Evolutionary conservation across 2,329 filamentous ascomycete genomes (phyloP).

Genomic region (Cadophora luteo-olivacea): DNA sequence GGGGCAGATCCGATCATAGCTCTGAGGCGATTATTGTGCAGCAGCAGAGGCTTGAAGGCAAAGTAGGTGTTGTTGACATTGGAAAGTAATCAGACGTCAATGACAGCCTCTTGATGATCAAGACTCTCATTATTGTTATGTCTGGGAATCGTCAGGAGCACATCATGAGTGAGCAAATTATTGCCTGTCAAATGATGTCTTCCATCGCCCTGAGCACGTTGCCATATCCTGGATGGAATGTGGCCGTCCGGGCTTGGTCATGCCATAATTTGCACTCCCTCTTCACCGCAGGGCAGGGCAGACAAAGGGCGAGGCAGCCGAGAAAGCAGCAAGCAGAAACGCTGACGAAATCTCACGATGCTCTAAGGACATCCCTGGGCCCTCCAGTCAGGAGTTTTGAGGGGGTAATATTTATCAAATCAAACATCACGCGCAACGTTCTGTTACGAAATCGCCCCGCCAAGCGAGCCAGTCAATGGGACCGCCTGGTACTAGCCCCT

Average conservation of each 20-base stretch:
- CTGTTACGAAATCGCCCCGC: slow-evolving; percentile 26
- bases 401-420: slow-evolving; percentile 32
- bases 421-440: slow-evolving; percentile 16
- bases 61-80: not conserved
- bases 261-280: slow-evolving; percentile 17
- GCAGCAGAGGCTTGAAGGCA: not conserved
- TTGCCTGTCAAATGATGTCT: slow-evolving; percentile 31
- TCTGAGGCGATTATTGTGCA: not conserved
- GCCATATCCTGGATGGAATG: slow-evolving; percentile 19
- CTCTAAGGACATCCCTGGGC: slow-evolving; percentile 1
- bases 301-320: not conserved
- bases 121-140: not conserved
- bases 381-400: slow-evolving; percentile 30
- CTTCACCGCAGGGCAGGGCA: slow-evolving; percentile 12
- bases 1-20: not conserved
- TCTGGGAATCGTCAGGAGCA: not conserved
- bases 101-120: slow-evolving; percentile 4
- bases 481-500: slow-evolving; percentile 4
- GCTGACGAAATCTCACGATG: slow-evolving; percentile 31
- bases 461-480: slow-evolving; percentile 26
- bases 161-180: slow-evolving; percentile 5
- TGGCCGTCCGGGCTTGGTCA: slow-evolving; percentile 21
- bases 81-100: slow-evolving; percentile 2
- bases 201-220: slow-evolving; percentile 35
- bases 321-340: slow-evolving; percentile 19